Evolutionary conservation across 2,329 filamentous ascomycete species (phyloP).

Genomic region (Hymenoscyphus occultus): DNA sequence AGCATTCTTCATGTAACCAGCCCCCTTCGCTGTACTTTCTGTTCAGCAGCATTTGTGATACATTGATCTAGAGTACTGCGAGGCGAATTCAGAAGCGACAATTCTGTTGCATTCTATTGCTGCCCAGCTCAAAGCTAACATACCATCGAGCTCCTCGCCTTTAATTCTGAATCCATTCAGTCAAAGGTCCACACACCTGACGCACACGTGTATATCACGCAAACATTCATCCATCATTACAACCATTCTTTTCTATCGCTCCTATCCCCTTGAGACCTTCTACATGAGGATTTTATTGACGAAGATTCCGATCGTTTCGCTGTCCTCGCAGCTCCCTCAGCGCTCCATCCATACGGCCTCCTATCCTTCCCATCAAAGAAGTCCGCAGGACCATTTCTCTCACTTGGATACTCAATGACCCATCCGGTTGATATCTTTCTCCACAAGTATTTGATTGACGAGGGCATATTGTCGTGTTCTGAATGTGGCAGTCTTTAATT

Average conservation of each 20-base stretch:
- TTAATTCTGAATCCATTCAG: no score
- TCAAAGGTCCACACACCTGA: no score
- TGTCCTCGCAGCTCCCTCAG: constrained; percentile 2
- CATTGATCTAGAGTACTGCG: no score
- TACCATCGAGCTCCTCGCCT: no score
- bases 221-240: background rate
- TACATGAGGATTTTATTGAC: background rate
- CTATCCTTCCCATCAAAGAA: constrained; percentile 26
- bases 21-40: no score
- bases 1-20: no score
- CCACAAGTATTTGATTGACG: constrained; percentile 23
- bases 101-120: no score
- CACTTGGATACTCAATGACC: constrained; percentile 27
- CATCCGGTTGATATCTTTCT: constrained; percentile 24
- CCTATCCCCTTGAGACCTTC: background rate
- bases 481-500: background rate
- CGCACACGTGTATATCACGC: no score
- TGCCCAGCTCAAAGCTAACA: no score
- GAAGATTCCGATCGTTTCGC: background rate
- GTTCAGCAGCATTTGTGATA: no score
- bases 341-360: constrained; percentile 8
- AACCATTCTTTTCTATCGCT: background rate
- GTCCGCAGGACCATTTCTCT: constrained; percentile 20
- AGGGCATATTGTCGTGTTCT: constrained; percentile 5
- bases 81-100: no score